Percentiles rank a stretch among this genome's conserved stretches.
Conservation (phyloP, 2,329 filamentous ascomycete genomes). For the Claviceps paspali region DNA sequence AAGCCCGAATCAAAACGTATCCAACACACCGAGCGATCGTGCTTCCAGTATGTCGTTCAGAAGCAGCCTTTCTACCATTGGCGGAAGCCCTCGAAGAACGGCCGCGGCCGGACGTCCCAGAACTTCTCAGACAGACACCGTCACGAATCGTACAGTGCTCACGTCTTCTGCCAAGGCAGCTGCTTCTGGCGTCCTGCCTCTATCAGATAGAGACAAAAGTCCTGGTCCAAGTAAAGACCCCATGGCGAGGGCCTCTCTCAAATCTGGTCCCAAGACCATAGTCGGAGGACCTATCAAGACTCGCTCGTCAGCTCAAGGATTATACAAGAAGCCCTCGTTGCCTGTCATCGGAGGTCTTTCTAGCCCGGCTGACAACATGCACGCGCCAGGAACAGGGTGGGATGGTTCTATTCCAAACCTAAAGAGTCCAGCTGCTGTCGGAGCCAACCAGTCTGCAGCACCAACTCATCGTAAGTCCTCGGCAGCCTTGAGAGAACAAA, state of each 20-base stretch:
- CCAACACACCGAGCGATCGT: constrained; percentile 22
- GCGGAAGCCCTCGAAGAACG: constrained; percentile 26
- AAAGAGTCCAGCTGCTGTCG: constrained; percentile 7
- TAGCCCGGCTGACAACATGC: background rate
- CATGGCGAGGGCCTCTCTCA: constrained; percentile 15
- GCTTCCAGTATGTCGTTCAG: constrained; percentile 29
- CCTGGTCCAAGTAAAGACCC: constrained; percentile 25
- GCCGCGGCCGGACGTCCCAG: constrained; percentile 10
- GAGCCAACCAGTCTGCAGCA: constrained; percentile 9
- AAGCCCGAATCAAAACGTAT: constrained; percentile 31
- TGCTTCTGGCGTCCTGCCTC: constrained; percentile 10
- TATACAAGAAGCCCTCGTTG: constrained; percentile 40
- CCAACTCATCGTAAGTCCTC: constrained; percentile 49
- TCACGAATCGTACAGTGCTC: constrained; percentile 11
- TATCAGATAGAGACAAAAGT: constrained; percentile 14
- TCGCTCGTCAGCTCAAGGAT: constrained; percentile 35
- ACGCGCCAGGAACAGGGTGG: constrained; percentile 11
- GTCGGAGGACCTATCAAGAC: constrained; percentile 30
- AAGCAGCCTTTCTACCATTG: constrained; percentile 25
- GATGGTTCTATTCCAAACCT: constrained; percentile 16
- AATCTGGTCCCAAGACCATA: constrained; percentile 31
- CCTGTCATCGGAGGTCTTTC: constrained; percentile 20
- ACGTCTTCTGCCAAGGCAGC: constrained; percentile 12
- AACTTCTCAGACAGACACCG: constrained; percentile 12
- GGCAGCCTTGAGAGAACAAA: constrained; percentile 69